Percentiles rank a stretch among this genome's conserved stretches.
Evolutionary conservation across 306 rosid genomes (phyloP).

Genomic region (Prunus padus): DNA sequence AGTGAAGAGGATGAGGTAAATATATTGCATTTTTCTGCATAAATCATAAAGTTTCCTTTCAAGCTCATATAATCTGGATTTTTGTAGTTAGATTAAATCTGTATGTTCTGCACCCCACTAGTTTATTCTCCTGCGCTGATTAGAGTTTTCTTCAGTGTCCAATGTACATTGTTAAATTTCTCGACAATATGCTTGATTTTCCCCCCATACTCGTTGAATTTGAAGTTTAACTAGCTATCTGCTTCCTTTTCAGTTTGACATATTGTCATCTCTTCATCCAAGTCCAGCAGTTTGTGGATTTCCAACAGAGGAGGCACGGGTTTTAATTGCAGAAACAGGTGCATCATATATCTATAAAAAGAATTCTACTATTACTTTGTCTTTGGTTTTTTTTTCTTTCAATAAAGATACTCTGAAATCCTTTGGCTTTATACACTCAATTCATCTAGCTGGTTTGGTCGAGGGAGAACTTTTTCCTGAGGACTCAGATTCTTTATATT

Average conservation of each 20-base stretch:
- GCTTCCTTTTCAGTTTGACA: conserved; percentile 52
- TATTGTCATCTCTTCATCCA: conserved; percentile 90
- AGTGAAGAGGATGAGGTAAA: conserved; percentile 88
- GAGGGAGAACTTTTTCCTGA: not conserved
- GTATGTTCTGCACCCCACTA: conserved; percentile 1
- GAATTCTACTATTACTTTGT: not conserved
- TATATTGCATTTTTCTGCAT: conserved; percentile 4
- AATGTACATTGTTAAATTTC: too few relatives aligned
- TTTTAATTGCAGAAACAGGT: conserved; percentile 85
- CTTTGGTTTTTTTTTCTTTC: not conserved
- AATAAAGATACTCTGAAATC: not conserved
- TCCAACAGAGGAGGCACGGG: conserved; percentile 88
- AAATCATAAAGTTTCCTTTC: conserved; percentile 9
- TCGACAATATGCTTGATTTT: not conserved
- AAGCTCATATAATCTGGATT: not conserved
- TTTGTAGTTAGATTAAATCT: not conserved
- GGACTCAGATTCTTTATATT: conserved; percentile 6
- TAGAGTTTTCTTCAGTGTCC: too few relatives aligned
- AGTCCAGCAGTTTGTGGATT: conserved; percentile 97
- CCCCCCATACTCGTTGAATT: not conserved
- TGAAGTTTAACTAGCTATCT: conserved; percentile 5
- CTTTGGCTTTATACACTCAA: not conserved
- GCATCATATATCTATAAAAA: not conserved
- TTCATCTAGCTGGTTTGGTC: not conserved
- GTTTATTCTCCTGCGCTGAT: not conserved